phyloP scores from a whole-genome alignment of 495 filamentous ascomycete species.

The Aspergillus cavernicola region DNA sequence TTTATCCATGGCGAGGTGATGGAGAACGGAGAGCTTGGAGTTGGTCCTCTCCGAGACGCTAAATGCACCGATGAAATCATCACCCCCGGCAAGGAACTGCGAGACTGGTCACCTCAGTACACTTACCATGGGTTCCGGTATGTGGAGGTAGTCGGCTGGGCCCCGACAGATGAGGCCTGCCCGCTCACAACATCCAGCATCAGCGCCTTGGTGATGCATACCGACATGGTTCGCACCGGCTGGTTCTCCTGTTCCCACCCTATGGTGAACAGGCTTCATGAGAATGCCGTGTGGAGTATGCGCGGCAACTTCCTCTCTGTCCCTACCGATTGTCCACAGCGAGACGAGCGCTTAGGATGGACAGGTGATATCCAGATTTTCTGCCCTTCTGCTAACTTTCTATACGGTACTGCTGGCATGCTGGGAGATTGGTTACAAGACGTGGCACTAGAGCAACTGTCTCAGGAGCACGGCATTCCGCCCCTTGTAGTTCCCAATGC shows the following conservation, averaged over 20 bases:
- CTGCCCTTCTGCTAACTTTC: no score
- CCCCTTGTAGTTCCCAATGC: no score
- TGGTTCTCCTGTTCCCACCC: constrained; percentile 46
- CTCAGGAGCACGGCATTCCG: no score
- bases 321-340: constrained; percentile 54
- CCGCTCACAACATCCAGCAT: constrained; percentile 27
- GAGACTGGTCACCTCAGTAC: constrained; percentile 35
- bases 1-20: constrained; percentile 49
- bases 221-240: constrained; percentile 47
- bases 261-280: constrained; percentile 46
- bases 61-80: constrained; percentile 24
- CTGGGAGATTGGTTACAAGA: no score
- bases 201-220: constrained; percentile 46
- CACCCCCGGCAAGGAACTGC: constrained; percentile 28
- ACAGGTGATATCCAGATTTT: no score
- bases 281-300: constrained; percentile 52
- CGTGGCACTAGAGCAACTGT: no score
- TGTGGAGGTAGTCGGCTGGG: constrained; percentile 47
- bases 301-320: constrained; percentile 53
- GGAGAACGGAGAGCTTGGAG: constrained; percentile 45
- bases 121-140: constrained; percentile 57
- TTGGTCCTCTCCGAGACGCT: constrained; percentile 41
- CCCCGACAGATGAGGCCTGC: constrained; percentile 7
- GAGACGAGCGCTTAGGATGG: constrained; percentile 57
- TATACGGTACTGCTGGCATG: no score